phyloP scores from a whole-genome alignment of 2,329 filamentous ascomycete genomes.

The Fusarium dlaminii region DNA sequence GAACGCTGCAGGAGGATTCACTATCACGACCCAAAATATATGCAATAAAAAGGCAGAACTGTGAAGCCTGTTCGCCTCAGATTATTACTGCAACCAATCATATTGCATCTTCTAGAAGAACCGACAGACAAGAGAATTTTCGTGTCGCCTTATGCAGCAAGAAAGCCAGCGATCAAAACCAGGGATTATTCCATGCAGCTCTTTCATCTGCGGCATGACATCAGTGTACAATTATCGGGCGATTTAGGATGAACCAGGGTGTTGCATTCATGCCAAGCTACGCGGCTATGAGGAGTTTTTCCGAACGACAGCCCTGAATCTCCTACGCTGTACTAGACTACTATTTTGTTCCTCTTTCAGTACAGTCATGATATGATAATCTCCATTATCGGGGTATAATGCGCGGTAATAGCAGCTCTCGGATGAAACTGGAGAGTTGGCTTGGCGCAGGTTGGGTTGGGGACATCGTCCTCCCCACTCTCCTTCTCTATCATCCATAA shows the following conservation, averaged over 20 bases:
- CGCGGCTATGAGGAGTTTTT: neutral
- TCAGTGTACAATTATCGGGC: neutral
- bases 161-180: neutral
- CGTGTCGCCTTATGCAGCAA: neutral
- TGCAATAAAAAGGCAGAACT: neutral
- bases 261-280: neutral
- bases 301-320: neutral
- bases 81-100: neutral
- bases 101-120: neutral
- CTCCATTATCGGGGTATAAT: neutral
- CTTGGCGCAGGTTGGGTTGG: neutral
- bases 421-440: neutral
- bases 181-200: neutral
- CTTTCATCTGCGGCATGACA: neutral
- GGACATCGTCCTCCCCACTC: neutral
- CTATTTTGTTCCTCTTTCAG: neutral
- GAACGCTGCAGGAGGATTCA: conserved; percentile 17
- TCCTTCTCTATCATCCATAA: neutral
- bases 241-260: neutral
- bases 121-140: neutral
- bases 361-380: neutral
- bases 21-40: conserved; percentile 1
- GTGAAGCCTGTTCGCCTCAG: neutral
- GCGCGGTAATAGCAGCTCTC: neutral
- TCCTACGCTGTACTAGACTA: neutral